Conservation (phyloP, 139 green algal species). For the Chlorella sp. region DNA sequence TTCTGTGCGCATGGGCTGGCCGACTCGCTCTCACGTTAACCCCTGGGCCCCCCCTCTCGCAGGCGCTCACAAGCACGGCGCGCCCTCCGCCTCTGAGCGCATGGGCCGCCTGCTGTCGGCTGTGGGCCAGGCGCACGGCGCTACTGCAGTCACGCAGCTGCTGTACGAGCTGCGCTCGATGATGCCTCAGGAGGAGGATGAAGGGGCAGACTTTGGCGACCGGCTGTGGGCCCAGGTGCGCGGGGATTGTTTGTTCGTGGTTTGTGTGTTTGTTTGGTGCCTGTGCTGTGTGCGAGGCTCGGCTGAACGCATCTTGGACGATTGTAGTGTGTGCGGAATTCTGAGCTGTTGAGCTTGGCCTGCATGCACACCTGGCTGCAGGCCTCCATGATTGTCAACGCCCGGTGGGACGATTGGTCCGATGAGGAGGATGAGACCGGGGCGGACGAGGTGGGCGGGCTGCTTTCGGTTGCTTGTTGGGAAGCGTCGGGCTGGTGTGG, state of each 20-base stretch:
- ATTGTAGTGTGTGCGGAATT: too few species aligned
- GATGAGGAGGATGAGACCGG: background rate
- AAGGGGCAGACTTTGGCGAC: background rate
- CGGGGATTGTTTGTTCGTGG: too few species aligned
- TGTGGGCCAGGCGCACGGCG: background rate
- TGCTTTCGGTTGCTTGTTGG: too few species aligned
- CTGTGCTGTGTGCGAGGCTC: too few species aligned
- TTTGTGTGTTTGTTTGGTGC: too few species aligned
- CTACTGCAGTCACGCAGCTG: background rate
- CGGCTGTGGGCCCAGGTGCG: background rate
- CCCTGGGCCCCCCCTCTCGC: too few species aligned
- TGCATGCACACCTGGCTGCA: background rate
- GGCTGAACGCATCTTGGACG: too few species aligned
- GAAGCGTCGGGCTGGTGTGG: background rate
- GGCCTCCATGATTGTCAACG: background rate
- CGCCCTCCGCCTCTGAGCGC: background rate
- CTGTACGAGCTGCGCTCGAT: background rate
- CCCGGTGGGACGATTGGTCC: background rate
- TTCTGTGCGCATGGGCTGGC: too few species aligned
- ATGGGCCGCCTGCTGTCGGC: constrained; percentile 30
- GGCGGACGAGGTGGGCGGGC: background rate
- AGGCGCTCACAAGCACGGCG: background rate
- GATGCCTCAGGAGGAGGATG: background rate
- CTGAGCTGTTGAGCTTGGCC: too few species aligned
- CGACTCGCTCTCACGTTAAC: too few species aligned